Percentiles rank a stretch among this genome's conserved stretches.
Evolutionary conservation across 176 grass and related monocot genomes (phyloP).

Genomic region (Areca catechu): DNA sequence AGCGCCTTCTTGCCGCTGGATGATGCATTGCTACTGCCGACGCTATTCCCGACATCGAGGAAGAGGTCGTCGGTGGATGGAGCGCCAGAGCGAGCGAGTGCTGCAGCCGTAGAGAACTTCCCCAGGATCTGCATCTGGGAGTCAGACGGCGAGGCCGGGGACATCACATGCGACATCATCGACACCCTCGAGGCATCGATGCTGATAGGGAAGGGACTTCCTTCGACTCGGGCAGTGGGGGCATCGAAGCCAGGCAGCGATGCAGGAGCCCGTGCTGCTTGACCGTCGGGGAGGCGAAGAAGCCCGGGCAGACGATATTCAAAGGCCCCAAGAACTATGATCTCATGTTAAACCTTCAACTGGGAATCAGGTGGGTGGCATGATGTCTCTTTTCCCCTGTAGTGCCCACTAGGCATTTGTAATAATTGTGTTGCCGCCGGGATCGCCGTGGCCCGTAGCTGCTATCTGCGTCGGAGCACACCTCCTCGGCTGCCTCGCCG

Average conservation of each 20-base stretch:
- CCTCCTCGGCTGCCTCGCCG: no score
- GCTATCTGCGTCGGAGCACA: no score
- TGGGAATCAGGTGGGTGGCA: conserved; percentile 60
- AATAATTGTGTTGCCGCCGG: no score
- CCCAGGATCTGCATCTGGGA: no score
- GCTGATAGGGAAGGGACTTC: conserved; percentile 47
- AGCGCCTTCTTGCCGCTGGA: neutral
- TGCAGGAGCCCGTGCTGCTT: conserved; percentile 11
- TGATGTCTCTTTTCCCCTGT: neutral
- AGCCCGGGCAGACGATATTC: conserved; percentile 84
- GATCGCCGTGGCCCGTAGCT: no score
- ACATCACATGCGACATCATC: conserved; percentile 84
- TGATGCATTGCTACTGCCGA: neutral
- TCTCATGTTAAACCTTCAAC: conserved; percentile 83
- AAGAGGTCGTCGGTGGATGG: no score
- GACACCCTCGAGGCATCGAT: conserved; percentile 65
- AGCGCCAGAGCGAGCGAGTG: no score
- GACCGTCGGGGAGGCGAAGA: conserved; percentile 46
- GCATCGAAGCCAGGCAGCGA: neutral
- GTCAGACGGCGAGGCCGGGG: no score
- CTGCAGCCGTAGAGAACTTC: no score
- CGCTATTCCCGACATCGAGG: no score
- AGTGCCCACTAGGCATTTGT: no score
- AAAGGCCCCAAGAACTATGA: conserved; percentile 97
- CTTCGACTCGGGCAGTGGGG: conserved; percentile 13